These are phyloP conservation scores for Malassezia furfur DNA, from an alignment of 1,284 basidiomycete species.

Conservation along the genomic window DNA sequence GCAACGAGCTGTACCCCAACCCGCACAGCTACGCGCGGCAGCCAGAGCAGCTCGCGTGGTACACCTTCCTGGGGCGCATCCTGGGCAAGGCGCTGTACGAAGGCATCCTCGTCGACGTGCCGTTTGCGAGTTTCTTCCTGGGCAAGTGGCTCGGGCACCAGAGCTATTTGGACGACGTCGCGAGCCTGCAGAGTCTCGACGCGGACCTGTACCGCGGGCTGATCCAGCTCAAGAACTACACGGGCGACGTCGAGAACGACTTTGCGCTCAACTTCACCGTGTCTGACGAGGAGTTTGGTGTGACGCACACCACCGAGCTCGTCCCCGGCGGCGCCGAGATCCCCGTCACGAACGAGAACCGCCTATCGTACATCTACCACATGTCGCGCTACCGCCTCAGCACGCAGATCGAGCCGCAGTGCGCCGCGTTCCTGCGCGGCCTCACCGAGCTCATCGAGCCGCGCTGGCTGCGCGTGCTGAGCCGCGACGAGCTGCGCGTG, in stretches of 20 bases:
- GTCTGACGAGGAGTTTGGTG: slow-evolving; percentile 83
- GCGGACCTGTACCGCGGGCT: slow-evolving; percentile 84
- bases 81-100: slow-evolving; percentile 94
- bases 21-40: slow-evolving; percentile 54
- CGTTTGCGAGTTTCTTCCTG: slow-evolving; percentile 90
- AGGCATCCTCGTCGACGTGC: slow-evolving; percentile 88
- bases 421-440: slow-evolving; percentile 56
- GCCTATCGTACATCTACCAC: slow-evolving; percentile 75
- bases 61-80: slow-evolving; percentile 82
- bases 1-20: slow-evolving; percentile 89
- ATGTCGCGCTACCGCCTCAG: slow-evolving; percentile 81
- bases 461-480: slow-evolving; percentile 43
- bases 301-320: slow-evolving; percentile 67
- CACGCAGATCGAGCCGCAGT: slow-evolving; percentile 71
- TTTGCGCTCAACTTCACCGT: slow-evolving; percentile 86
- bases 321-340: slow-evolving; percentile 73
- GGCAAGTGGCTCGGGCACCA: slow-evolving; percentile 56
- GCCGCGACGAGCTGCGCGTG: slow-evolving; percentile 40
- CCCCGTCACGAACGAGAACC: slow-evolving; percentile 78
- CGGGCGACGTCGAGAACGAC: slow-evolving; percentile 70
- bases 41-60: slow-evolving; percentile 59
- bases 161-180: slow-evolving; percentile 35
- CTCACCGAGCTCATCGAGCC: slow-evolving; percentile 44
- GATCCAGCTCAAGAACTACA: slow-evolving; percentile 83
- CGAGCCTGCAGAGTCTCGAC: slow-evolving; percentile 36